Evolutionary conservation across 1,284 basidiomycete genomes (phyloP).

Genomic region (Microbotryum lychnidis-dioicae): DNA sequence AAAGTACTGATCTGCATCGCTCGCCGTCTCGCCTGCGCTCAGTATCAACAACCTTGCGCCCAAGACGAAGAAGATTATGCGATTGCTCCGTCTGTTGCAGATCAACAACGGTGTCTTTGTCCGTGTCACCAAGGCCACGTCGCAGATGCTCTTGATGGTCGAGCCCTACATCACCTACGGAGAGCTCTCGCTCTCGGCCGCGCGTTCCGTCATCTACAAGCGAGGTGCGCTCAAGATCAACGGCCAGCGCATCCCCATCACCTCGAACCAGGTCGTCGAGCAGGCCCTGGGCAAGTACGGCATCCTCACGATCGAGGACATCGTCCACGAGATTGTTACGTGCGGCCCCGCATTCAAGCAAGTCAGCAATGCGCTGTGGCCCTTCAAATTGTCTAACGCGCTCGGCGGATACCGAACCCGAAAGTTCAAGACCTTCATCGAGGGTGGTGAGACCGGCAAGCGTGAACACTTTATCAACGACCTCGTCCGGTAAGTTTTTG

Average conservation of each 20-base stretch:
- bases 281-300: conserved; percentile 84
- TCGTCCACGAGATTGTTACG: conserved; percentile 94
- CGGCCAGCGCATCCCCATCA: conserved; percentile 93
- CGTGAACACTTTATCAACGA: conserved; percentile 33
- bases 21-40: not conserved
- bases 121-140: conserved; percentile 91
- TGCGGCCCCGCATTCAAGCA: conserved; percentile 99
- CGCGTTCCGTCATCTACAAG: conserved; percentile 56
- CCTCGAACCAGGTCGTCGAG: conserved; percentile 93
- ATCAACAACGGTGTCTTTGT: conserved; percentile 99
- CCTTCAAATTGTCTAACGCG: conserved; percentile 99
- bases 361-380: conserved; percentile 75
- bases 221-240: conserved; percentile 98
- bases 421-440: conserved; percentile 84
- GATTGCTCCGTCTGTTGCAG: conserved; percentile 94
- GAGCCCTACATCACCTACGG: conserved; percentile 97
- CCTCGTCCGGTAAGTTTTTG: conserved; percentile 22
- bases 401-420: conserved; percentile 93
- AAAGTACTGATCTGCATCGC: not conserved
- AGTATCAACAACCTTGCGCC: conserved; percentile 99
- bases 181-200: conserved; percentile 31
- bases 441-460: conserved; percentile 68
- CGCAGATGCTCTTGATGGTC: conserved; percentile 95
- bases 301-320: conserved; percentile 95
- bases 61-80: conserved; percentile 98